Percentiles rank a stretch among this genome's conserved stretches.
Conservation (phyloP, 805 yeast species). For the Tetrapisispora iriomotensis region DNA sequence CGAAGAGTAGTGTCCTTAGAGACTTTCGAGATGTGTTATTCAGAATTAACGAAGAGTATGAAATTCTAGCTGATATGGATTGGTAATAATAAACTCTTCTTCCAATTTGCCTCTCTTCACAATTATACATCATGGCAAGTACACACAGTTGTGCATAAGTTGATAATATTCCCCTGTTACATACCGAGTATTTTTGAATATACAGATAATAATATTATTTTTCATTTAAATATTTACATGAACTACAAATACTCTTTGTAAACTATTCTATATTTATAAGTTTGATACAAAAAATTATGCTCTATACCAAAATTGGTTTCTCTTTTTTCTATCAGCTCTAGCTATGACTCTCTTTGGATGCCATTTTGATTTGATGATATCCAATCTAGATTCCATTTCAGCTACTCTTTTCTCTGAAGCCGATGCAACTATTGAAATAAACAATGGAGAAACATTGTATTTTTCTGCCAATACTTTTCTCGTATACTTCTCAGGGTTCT, state of each 20-base stretch:
- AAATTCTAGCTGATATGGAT: slow-evolving; percentile 20
- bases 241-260: too few species aligned
- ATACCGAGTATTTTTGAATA: too few species aligned
- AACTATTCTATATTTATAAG: too few species aligned
- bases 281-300: too few species aligned
- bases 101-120: too few species aligned
- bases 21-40: slow-evolving; percentile 19
- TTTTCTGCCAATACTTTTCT: slow-evolving; percentile 50
- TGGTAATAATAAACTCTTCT: too few species aligned
- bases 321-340: slow-evolving; percentile 46
- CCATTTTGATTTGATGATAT: slow-evolving; percentile 41
- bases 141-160: too few species aligned
- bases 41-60: slow-evolving; percentile 23
- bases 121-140: too few species aligned
- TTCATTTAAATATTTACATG: too few species aligned
- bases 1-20: slow-evolving; percentile 10
- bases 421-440: slow-evolving; percentile 47
- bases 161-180: too few species aligned
- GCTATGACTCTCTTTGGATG: slow-evolving; percentile 37
- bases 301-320: slow-evolving; percentile 56
- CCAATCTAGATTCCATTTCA: slow-evolving; percentile 41
- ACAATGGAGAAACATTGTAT: slow-evolving; percentile 42
- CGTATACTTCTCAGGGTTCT: slow-evolving; percentile 56
- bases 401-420: slow-evolving; percentile 31
- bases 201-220: too few species aligned